Conservation (phyloP, 768 basidiomycete genomes). For the Daedaleopsis sinensis region DNA sequence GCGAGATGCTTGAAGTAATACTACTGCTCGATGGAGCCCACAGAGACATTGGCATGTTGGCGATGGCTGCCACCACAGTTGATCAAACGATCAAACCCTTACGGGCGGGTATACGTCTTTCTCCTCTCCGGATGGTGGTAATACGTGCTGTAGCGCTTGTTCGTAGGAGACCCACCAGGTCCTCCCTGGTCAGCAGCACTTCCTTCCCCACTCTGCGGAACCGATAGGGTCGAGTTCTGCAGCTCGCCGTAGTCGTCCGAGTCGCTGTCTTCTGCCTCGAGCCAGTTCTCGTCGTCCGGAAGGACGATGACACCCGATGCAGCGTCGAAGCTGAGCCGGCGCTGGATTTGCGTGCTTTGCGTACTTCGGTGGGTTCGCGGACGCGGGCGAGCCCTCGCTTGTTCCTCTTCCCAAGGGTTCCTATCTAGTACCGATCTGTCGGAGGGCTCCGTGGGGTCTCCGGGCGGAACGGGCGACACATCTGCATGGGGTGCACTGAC, state of each 20-base stretch:
- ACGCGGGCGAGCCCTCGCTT: slow-evolving; percentile 33
- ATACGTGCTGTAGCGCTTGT: slow-evolving; percentile 74
- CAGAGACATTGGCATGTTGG: no score
- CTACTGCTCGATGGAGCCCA: not conserved
- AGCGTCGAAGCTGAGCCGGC: slow-evolving; percentile 82
- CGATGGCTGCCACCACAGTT: not conserved
- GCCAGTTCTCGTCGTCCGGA: slow-evolving; percentile 71
- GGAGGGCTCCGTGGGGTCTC: slow-evolving; percentile 12
- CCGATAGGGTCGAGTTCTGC: slow-evolving; percentile 46
- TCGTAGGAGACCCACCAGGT: slow-evolving; percentile 35
- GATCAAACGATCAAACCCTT: not conserved
- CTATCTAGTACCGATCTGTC: slow-evolving; percentile 18
- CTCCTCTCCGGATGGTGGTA: slow-evolving; percentile 85
- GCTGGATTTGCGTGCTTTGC: slow-evolving; percentile 37
- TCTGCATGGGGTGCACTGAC: not conserved
- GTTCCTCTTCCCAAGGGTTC: slow-evolving; percentile 71
- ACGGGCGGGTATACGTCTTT: slow-evolving; percentile 20
- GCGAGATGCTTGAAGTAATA: not conserved
- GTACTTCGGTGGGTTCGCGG: slow-evolving; percentile 19
- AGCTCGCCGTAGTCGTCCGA: slow-evolving; percentile 53
- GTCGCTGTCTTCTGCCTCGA: slow-evolving; percentile 50
- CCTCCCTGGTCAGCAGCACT: slow-evolving; percentile 24
- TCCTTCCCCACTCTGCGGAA: slow-evolving; percentile 24
- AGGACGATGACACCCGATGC: slow-evolving; percentile 89
- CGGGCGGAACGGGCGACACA: not conserved